Base-by-base conservation (phyloP, 2,329 filamentous ascomycete genomes). In the Colletotrichum theobromicola region DNA sequence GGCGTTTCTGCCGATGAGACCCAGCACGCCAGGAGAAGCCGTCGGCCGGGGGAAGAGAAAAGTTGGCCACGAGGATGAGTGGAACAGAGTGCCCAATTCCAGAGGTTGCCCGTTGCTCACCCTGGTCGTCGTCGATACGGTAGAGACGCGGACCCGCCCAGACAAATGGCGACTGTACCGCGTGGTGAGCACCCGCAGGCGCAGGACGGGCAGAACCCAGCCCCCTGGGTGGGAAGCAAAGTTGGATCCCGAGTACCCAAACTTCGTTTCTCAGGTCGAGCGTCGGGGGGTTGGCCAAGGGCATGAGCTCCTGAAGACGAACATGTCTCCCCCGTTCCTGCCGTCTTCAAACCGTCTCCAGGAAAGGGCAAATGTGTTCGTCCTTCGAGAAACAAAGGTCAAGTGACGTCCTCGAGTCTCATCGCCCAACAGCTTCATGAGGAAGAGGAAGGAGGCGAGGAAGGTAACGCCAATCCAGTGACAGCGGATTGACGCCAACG, bases 41-140 rank as follows among this genome's bases (percentile, higher is more conserved):
- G 72, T 75, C 72, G 72, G 69, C 72, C 68, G 63, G 72, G 72
- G 57, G 68, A 75, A 66, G 30, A 67, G 57, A 46, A n/a, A 67
- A 26, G 42, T 57, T 34, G 71, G 71, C 72, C 61, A 74, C 53
- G 67, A 71, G 72, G 58, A 65, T 67, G 61, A 55, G 72, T 71
- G 72, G 72, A 62, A 72, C 55, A 72, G 65, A 74, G 66, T 72
- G 72, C 37, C 62, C 68, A 72, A 74, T 72, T 74, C 72, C 72
- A 72, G 55, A 74, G 67, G 67, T 67, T 62, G 53, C 61, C 30
- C 60, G 67, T 42, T 15, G 37, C 50, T 50, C 67, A 69, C 72
- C 72, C 72, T 58, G 72, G 72, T 72, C 67, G 68, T 57, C 32
- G 67, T 74, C 61, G 58, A 70, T 37, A 67, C 57, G 26, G 68